Conservation (phyloP, 306 rosid genomes). For the Gastrolobium bilobum region DNA sequence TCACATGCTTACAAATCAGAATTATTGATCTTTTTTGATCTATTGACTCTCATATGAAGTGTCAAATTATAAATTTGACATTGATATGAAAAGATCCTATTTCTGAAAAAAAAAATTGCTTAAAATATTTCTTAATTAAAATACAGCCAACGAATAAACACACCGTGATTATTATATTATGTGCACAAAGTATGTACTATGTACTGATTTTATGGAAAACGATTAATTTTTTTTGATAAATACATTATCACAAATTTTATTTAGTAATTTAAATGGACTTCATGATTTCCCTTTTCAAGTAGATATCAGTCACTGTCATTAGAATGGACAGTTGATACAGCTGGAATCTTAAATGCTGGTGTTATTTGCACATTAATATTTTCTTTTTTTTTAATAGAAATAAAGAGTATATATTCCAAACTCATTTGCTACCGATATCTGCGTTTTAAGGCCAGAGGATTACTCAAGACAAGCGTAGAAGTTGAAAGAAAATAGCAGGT, state of each 20-base stretch:
- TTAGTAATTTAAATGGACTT: not conserved
- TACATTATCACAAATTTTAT: not conserved
- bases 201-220: not conserved
- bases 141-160: no score
- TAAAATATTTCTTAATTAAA: no score
- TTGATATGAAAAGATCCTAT: no score
- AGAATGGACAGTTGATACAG: not conserved
- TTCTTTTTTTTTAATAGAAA: no score
- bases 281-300: not conserved
- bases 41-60: no score
- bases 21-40: no score
- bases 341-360: not conserved
- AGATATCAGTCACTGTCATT: slow-evolving; percentile 1
- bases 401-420: slow-evolving; percentile 14
- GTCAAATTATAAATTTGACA: no score
- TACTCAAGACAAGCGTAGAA: not conserved
- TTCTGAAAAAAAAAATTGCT: no score
- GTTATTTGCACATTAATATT: not conserved
- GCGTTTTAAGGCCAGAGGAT: slow-evolving; percentile 40
- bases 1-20: no score
- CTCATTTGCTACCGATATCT: slow-evolving; percentile 21
- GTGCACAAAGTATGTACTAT: not conserved
- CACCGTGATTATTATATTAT: no score
- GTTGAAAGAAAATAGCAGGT: not conserved
- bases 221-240: no score